Evolutionary conservation across 225 moss, liverwort and hornwort species (phyloP), one percentile per base, ranked within the genome.

Genomic region (Antitrichia curtipendula): DNA sequence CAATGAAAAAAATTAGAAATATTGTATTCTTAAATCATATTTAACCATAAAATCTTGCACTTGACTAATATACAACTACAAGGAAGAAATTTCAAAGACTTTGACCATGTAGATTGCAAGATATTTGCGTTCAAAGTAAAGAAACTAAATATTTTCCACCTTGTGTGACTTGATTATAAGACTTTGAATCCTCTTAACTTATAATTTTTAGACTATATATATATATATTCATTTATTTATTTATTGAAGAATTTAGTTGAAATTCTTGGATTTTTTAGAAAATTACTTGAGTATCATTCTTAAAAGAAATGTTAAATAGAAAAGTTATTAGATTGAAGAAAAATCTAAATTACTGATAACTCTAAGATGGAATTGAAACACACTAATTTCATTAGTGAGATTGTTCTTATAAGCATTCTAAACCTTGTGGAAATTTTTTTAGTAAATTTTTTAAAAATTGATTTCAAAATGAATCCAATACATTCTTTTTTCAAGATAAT

Each of bases 91-190:
- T 32, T 63, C 5, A 20, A 2, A 64, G 36, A 19, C 18, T 18
- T 64, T 64, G 64, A 6, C 36, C 3, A 5, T 5, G 6, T 10
- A 69, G 41, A 41, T 25, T 70, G 15, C 25, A 41, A 70, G 24
- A 27, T 25, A 41, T 25, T 0, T 23, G 0, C 1, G 0, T 40
- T 69, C 13, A 12, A 40, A 38, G 7, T 38, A 7, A 69, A 0
- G 1, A 68, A 69, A 40, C 4, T 6, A 20, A 1, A 0, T 2
- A 13, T 38, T 68, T 38, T 23, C 23, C 27, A 70, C 24, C 14
- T 23, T 14, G 8, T 24, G 1, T 69, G 14, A 40, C 5, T 69
- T 69, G 24, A 24, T 24, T 69, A 14, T 8, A 24, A 8, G 24
- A 14, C 70, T 41, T 41, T 41, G 41, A 70, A 41, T 70, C 15